Conservation (phyloP, 352 stramenopile genomes). For the Phytophthora ohioensis region DNA sequence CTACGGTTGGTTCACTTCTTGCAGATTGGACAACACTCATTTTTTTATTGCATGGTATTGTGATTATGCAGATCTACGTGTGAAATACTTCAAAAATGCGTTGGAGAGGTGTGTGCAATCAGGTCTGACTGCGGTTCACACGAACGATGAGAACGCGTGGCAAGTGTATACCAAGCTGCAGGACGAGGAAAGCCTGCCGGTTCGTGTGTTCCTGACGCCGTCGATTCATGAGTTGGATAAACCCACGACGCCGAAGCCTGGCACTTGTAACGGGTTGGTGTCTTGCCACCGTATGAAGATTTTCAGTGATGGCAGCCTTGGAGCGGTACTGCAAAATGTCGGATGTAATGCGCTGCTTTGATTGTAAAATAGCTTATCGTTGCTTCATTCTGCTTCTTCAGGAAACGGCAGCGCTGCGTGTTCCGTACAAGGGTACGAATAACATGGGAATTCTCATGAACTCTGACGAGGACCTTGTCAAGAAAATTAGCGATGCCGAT, state of each 20-base stretch:
- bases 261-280: slow-evolving; percentile 59
- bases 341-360: too few species aligned
- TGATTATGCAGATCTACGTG: slow-evolving; percentile 51
- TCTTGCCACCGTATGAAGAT: slow-evolving; percentile 90
- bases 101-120: slow-evolving; percentile 74
- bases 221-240: slow-evolving; percentile 72
- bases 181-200: slow-evolving; percentile 50
- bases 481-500: slow-evolving; percentile 70
- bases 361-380: too few species aligned
- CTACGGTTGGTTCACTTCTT: background rate
- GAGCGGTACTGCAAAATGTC: slow-evolving; percentile 55
- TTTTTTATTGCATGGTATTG: background rate
- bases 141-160: slow-evolving; percentile 87
- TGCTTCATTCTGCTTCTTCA: slow-evolving; percentile 22
- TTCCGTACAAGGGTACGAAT: slow-evolving; percentile 66
- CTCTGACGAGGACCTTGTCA: slow-evolving; percentile 62
- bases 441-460: slow-evolving; percentile 90
- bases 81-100: slow-evolving; percentile 67
- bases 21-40: background rate
- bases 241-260: slow-evolving; percentile 47
- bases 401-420: slow-evolving; percentile 86
- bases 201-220: slow-evolving; percentile 85
- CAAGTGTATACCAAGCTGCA: slow-evolving; percentile 86
- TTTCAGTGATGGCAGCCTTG: slow-evolving; percentile 90
- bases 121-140: slow-evolving; percentile 88